Base-by-base conservation (phyloP, 768 basidiomycete species). In the Chalciporus pseudorubinellus region DNA sequence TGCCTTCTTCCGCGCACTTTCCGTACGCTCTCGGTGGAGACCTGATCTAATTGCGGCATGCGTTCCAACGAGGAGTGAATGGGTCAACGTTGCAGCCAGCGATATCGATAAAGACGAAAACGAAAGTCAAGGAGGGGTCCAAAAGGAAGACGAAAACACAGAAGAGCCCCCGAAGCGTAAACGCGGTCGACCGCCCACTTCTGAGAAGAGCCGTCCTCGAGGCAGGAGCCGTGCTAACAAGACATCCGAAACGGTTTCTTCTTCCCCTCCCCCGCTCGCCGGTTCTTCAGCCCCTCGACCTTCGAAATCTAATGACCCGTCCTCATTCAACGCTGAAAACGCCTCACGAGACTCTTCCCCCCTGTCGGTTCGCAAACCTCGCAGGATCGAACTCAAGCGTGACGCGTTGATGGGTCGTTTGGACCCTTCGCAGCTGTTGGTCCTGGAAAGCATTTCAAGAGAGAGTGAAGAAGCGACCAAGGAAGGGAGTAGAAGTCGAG, bases 11-110 rank as follows among this genome's bases (percentile, higher is more conserved):
- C 85, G 81, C 64, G 84, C 79, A 0, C 66, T 93, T 19, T 68
- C 77, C 22, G 65, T 83, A 2, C 72, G 87, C 67, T 92, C 90
- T 18, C 78, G 87, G 21, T 74, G 87, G 39, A 72, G 89, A 19
- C 87, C 89, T 1, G 92, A 93, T 66, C 76, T 92, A 42, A 85
- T 94, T 44, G 82, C 89, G 0, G 74, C 71, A 6, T 77, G 77
- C 44, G 71, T 92, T n/a, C 74, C 74, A 52, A 83, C 85, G 19
- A 90, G 87, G 70, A 80, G 74, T 13, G 73, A 79, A 9, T 68
- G 78, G 44, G 88, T n/a, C n/a, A n/a, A n/a, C n/a, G n/a, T n/a
- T 16, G 11, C 24, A 18, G 18, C 16, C 21, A 18, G 11, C 26
- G 50, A 50, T 10, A 12, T 26, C 16, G 43, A 24, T 16, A 51